These are phyloP conservation scores for Phialophora chinensis DNA, from an alignment of 2,329 filamentous ascomycete species.

Conservation along the genomic window DNA sequence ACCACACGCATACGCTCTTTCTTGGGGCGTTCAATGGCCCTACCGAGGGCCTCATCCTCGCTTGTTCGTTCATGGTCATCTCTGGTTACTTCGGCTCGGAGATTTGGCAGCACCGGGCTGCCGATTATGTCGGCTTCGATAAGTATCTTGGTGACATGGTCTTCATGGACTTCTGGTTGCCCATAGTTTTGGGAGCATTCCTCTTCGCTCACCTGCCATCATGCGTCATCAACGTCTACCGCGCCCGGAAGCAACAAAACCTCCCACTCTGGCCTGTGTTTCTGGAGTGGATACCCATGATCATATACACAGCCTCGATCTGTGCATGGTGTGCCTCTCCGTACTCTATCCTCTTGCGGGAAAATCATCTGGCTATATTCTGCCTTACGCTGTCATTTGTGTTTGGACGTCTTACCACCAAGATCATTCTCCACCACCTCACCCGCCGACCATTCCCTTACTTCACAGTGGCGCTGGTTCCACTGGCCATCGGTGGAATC, in stretches of 20 bases:
- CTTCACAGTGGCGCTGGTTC: conserved; percentile 90
- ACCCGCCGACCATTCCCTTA: conserved; percentile 93
- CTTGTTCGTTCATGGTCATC: conserved; percentile 81
- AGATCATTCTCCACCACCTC: conserved; percentile 96
- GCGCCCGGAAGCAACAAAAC: conserved; percentile 72
- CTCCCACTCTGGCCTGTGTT: conserved; percentile 82
- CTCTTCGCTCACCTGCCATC: conserved; percentile 80
- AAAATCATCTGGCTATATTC: conserved; percentile 90
- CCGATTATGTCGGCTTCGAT: conserved; percentile 69
- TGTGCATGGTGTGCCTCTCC: conserved; percentile 89
- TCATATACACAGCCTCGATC: conserved; percentile 76
- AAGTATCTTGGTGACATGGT: conserved; percentile 71
- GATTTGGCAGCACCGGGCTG: conserved; percentile 81
- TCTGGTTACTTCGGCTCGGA: conserved; percentile 87
- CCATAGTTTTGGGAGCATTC: conserved; percentile 69
- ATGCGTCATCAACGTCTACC: conserved; percentile 84
- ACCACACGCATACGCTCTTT: conserved; percentile 96
- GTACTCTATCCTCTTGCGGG: conserved; percentile 76
- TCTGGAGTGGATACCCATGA: conserved; percentile 91
- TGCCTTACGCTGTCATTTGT: conserved; percentile 95
- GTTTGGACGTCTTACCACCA: conserved; percentile 97
- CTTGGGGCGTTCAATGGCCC: conserved; percentile 96
- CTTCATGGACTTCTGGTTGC: conserved; percentile 88
- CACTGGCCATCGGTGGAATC: conserved; percentile 82
- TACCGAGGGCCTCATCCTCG: conserved; percentile 91